Conservation (phyloP, 2,329 filamentous ascomycete species). For the Calonectria fujianensis region DNA sequence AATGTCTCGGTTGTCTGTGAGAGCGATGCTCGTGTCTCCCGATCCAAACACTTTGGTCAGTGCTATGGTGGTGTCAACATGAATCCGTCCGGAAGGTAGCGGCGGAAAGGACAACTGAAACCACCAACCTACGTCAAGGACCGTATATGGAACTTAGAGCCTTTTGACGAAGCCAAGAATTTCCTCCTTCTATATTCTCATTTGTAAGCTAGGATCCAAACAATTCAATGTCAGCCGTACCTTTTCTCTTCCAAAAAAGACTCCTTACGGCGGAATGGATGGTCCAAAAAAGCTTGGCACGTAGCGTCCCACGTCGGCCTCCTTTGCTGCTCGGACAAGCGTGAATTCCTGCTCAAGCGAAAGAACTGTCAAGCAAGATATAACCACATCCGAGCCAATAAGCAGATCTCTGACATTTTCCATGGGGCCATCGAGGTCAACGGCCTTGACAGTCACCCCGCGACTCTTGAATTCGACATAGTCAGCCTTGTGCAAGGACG, state of each 20-base stretch:
- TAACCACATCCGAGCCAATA: neutral
- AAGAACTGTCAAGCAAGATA: neutral
- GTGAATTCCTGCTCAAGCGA: neutral
- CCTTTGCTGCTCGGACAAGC: neutral
- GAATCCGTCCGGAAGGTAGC: neutral
- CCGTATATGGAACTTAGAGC: neutral
- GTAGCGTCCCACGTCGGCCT: neutral
- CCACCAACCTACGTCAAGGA: neutral
- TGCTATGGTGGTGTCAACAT: neutral
- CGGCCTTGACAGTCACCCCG: neutral
- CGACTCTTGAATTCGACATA: neutral
- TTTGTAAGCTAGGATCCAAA: neutral
- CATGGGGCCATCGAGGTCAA: neutral
- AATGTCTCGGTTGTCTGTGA: neutral
- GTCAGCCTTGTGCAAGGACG: neutral
- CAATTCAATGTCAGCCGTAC: neutral
- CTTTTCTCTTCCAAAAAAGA: constrained; percentile 4
- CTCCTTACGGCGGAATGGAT: neutral
- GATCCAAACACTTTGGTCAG: neutral
- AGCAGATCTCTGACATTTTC: neutral
- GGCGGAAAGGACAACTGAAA: neutral
- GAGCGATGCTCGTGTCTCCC: neutral
- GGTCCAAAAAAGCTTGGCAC: neutral
- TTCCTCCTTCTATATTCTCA: neutral
- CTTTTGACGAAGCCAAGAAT: neutral